These are phyloP conservation scores for Musa balbisiana DNA, from an alignment of 202 grass and related monocot genomes.

Conservation along the genomic window DNA sequence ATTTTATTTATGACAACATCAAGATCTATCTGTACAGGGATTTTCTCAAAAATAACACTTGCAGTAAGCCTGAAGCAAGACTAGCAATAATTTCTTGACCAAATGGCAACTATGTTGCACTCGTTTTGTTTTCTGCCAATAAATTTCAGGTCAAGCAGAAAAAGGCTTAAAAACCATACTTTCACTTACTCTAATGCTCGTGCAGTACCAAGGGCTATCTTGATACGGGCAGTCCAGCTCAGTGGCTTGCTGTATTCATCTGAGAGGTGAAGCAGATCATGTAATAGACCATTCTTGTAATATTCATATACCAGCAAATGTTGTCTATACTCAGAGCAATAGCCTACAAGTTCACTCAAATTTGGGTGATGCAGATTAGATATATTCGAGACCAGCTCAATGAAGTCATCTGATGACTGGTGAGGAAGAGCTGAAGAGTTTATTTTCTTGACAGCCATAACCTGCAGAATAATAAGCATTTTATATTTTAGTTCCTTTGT, in stretches of 20 bases:
- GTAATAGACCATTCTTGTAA: conserved; percentile 72
- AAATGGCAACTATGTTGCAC: neutral
- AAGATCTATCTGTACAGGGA: no score
- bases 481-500: neutral
- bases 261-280: conserved; percentile 75
- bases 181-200: conserved; percentile 81
- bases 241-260: conserved; percentile 75
- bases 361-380: conserved; percentile 70
- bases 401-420: conserved; percentile 72
- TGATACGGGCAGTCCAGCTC: conserved; percentile 76
- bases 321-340: conserved; percentile 81
- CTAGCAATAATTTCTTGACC: neutral
- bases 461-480: conserved; percentile 28
- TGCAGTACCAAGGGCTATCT: conserved; percentile 85
- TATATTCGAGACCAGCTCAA: conserved; percentile 60
- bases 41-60: neutral
- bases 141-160: neutral
- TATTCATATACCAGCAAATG: conserved; percentile 82
- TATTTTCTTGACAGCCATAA: conserved; percentile 92
- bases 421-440: conserved; percentile 51
- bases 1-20: neutral
- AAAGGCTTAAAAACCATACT: neutral
- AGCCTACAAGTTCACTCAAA: conserved; percentile 70
- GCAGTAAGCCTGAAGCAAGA: neutral
- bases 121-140: neutral